A percentile compares a stretch with the other conserved stretches of the same genome.
phyloP scores from a whole-genome alignment of 1,284 basidiomycete species.

The Hemileia vastatrix region DNA sequence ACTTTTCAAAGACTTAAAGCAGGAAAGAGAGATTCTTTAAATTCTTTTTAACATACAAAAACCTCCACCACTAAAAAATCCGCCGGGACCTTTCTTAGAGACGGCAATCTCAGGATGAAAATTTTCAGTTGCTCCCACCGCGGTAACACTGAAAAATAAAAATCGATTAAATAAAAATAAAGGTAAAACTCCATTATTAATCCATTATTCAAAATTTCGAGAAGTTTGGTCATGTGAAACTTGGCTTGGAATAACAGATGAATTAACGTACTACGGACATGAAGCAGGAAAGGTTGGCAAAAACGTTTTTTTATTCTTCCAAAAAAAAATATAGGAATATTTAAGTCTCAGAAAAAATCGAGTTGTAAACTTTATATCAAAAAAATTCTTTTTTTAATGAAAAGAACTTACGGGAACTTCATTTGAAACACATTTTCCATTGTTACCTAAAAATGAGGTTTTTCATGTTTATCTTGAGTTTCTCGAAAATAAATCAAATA shows the following conservation, averaged over 20 bases:
- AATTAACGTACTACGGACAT: conserved; percentile 18
- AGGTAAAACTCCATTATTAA: too few relatives aligned
- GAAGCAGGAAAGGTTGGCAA: conserved; percentile 12
- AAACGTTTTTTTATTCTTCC: background rate
- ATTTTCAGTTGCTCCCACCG: conserved; percentile 37
- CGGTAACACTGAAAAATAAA: conserved; percentile 26
- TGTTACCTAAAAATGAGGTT: conserved; percentile 1
- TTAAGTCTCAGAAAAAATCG: too few relatives aligned
- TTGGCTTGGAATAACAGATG: too few relatives aligned
- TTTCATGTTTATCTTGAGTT: conserved; percentile 13
- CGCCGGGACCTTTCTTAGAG: conserved; percentile 3
- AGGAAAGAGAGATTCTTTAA: too few relatives aligned
- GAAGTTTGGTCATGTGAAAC: too few relatives aligned
- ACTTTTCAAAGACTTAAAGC: conserved; percentile 23
- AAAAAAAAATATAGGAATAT: background rate
- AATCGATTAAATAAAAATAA: too few relatives aligned
- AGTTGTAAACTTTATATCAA: background rate
- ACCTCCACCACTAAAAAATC: conserved; percentile 14
- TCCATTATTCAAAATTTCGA: too few relatives aligned
- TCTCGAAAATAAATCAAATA: conserved; percentile 3
- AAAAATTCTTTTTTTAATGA: too few relatives aligned
- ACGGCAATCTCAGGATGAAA: conserved; percentile 36
- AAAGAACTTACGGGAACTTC: conserved; percentile 5
- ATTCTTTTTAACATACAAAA: conserved; percentile 12
- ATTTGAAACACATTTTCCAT: conserved; percentile 10